Conservation (phyloP, 129 eudicot genomes). For the Flaveria brownii region DNA sequence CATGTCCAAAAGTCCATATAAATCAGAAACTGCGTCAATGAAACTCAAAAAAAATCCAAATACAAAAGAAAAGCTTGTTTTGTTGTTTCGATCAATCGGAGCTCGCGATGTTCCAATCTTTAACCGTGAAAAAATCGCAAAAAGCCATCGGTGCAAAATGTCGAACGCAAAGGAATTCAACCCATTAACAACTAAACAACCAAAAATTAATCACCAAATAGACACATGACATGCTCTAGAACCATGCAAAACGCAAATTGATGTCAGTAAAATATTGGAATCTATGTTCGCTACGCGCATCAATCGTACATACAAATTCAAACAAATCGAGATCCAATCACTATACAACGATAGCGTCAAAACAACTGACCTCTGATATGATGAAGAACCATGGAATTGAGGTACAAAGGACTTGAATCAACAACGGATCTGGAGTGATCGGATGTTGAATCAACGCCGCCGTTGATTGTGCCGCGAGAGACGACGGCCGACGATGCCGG, state of each 20-base stretch:
- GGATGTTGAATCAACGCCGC: slow-evolving; percentile 35
- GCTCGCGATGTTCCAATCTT: neutral
- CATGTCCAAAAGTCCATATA: neutral
- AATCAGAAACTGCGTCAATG: neutral
- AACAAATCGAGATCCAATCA: neutral
- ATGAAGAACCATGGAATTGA: slow-evolving; percentile 32
- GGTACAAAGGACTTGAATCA: slow-evolving; percentile 18
- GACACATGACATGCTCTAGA: neutral
- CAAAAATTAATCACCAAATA: neutral
- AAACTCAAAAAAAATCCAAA: neutral
- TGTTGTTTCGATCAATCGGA: neutral
- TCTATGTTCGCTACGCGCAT: neutral
- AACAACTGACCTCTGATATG: slow-evolving; percentile 52
- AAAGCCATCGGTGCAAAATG: neutral
- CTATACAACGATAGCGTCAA: neutral
- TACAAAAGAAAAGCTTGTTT: neutral
- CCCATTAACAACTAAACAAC: neutral
- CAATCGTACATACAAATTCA: neutral
- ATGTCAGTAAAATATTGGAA: too few relatives aligned
- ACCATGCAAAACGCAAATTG: neutral
- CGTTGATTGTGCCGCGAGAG: slow-evolving; percentile 39
- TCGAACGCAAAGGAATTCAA: slow-evolving; percentile 1
- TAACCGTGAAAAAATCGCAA: neutral
- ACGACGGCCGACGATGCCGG: slow-evolving; percentile 34
- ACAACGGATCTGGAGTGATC: slow-evolving; percentile 41